phyloP scores from a whole-genome alignment of 192 early-diverging fungal genomes.

The Backusella sp. region DNA sequence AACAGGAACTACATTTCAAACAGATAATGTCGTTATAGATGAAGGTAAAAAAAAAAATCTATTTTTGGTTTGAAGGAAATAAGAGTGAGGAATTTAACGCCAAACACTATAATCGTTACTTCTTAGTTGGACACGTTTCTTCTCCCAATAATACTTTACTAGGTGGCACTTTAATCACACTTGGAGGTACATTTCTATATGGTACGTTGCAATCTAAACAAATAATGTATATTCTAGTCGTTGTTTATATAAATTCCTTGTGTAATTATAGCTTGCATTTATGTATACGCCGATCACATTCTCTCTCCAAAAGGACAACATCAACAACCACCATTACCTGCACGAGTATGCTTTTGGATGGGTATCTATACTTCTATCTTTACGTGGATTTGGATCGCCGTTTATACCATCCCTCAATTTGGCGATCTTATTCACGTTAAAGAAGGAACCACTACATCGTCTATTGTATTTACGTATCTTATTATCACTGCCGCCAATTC shows the following conservation, averaged over 20 bases:
- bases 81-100: background rate
- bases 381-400: slow-evolving; percentile 43
- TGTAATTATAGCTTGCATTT: slow-evolving; percentile 45
- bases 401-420: slow-evolving; percentile 53
- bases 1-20: background rate
- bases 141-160: slow-evolving; percentile 24
- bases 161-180: slow-evolving; percentile 49
- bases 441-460: background rate
- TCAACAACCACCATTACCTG: slow-evolving; percentile 44
- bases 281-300: slow-evolving; percentile 55
- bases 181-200: slow-evolving; percentile 52
- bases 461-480: slow-evolving; percentile 30
- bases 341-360: slow-evolving; percentile 48
- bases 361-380: slow-evolving; percentile 43
- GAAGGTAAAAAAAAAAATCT: background rate
- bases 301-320: slow-evolving; percentile 30
- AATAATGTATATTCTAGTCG: background rate
- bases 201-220: slow-evolving; percentile 22
- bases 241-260: background rate
- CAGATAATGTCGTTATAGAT: background rate
- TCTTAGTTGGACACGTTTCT: slow-evolving; percentile 10
- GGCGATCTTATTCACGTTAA: slow-evolving; percentile 35
- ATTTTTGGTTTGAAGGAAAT: background rate
- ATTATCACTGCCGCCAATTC: slow-evolving; percentile 42
- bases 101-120: background rate